Evolutionary conservation across 2,329 filamentous ascomycete species (phyloP), one percentile per base, ranked within the genome.

Genomic region (Pseudocercospora cruenta): DNA sequence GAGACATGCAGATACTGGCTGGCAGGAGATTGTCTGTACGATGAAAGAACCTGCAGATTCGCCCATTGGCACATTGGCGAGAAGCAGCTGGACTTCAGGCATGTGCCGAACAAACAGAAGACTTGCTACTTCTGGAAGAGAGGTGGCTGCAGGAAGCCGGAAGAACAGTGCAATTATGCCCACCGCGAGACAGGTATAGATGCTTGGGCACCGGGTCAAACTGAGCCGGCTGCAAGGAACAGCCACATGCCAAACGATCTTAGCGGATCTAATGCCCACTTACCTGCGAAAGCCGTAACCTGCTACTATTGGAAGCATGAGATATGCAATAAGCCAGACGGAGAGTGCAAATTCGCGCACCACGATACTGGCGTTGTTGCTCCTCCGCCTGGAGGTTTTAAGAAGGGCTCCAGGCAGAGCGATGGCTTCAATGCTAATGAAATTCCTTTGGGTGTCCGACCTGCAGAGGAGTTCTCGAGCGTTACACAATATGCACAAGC

Each of bases 111-210:
- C 5, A 49, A 24, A 45, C 22, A 14, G 24, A 60, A 45, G n/a
- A 60, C 57, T 22, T 65, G 63, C 39, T 55, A 45, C 36, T 65
- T 60, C 36, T 65, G 63, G 63, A 60, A 60, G 19, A 14, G 22
- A 39, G 58, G 58, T 21, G 16, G 31, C n/a, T 60, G 58, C 19
- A 60, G 49, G 8, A 69, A 54, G 9, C 24, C 63, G 10, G 69
- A 67, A 6, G 49, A 62, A 28, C 55, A 47, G 4, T 76, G 74
- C 49, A 60, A 55, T 10, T 76, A 66, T 47, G 71, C 74, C 21
- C 74, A 76, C 53, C 53, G 57, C 9, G 68, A 69, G 22, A 69
- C 69, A 45, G 65, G 63, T 3, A 33, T 63, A 19, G 63, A 69
- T 64, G 67, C 64, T 51, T 47, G 51, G 33, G 49, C 55, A 4